These are phyloP conservation scores for Xylaria sp. DNA, from an alignment of 2,329 filamentous ascomycete genomes.

Conservation along the genomic window DNA sequence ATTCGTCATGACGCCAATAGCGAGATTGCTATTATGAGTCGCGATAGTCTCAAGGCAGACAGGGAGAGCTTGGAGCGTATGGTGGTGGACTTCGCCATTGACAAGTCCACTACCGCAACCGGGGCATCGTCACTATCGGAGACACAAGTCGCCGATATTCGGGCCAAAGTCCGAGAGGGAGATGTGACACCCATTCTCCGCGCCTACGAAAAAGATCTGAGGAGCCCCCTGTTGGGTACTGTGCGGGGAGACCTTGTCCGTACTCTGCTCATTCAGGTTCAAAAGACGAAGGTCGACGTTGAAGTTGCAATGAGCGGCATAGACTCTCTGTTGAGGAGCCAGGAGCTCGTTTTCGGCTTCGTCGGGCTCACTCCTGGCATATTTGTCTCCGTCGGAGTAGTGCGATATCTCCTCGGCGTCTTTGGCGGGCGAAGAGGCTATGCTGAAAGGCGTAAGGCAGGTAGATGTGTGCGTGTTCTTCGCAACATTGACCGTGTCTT, in stretches of 20 bases:
- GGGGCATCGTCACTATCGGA: slow-evolving; percentile 63
- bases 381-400: slow-evolving; percentile 77
- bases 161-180: slow-evolving; percentile 82
- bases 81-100: slow-evolving; percentile 93
- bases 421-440: slow-evolving; percentile 75
- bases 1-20: slow-evolving; percentile 92
- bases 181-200: slow-evolving; percentile 90
- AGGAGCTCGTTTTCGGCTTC: slow-evolving; percentile 97
- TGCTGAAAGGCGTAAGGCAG: slow-evolving; percentile 67
- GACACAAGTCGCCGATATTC: slow-evolving; percentile 73
- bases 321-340: slow-evolving; percentile 90
- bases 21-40: slow-evolving; percentile 96
- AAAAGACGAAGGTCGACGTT: slow-evolving; percentile 98
- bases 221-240: slow-evolving; percentile 80
- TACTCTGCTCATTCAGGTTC: slow-evolving; percentile 91
- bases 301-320: slow-evolving; percentile 97
- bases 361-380: slow-evolving; percentile 91
- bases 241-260: slow-evolving; percentile 86
- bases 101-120: slow-evolving; percentile 69
- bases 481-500: slow-evolving; percentile 87
- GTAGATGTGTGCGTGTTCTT: slow-evolving; percentile 76
- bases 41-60: slow-evolving; percentile 87
- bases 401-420: slow-evolving; percentile 72
- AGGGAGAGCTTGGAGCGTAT: slow-evolving; percentile 92
- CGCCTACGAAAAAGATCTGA: slow-evolving; percentile 89